Evolutionary conservation across 1,284 basidiomycete species (phyloP).

Genomic region (Irpex sp.): DNA sequence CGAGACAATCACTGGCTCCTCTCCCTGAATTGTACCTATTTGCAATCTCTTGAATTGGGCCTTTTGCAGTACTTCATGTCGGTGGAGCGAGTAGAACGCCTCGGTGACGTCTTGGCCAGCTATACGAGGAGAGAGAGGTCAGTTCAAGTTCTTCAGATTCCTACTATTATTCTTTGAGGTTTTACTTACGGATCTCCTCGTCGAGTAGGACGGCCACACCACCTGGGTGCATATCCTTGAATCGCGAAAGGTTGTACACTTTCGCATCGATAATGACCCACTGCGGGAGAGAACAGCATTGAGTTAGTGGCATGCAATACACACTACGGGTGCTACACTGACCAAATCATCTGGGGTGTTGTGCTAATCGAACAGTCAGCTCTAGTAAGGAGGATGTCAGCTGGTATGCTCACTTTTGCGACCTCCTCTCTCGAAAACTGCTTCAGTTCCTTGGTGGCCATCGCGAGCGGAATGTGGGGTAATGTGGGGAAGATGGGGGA

Average conservation of each 20-base stretch:
- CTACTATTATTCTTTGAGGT: conserved; percentile 26
- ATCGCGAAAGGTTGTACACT: conserved; percentile 80
- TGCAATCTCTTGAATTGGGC: conserved; percentile 71
- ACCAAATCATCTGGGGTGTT: conserved; percentile 59
- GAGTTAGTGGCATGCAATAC: not conserved
- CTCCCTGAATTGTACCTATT: conserved; percentile 68
- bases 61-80: conserved; percentile 72
- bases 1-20: conserved; percentile 54
- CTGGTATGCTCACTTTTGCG: conserved; percentile 38
- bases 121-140: conserved; percentile 3
- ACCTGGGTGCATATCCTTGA: conserved; percentile 80
- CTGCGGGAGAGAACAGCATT: conserved; percentile 29
- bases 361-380: conserved; percentile 38
- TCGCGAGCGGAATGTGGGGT: conserved; percentile 15
- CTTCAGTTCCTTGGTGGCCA: conserved; percentile 42
- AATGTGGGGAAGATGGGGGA: not conserved
- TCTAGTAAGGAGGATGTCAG: not conserved
- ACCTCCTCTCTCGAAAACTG: conserved; percentile 52
- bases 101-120: conserved; percentile 84
- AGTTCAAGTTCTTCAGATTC: not conserved
- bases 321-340: conserved; percentile 20
- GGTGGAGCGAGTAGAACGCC: conserved; percentile 81
- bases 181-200: conserved; percentile 53
- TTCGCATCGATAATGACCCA: conserved; percentile 84
- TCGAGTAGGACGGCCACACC: conserved; percentile 75